Evolutionary conservation across 2,329 filamentous ascomycete species (phyloP).

Genomic region (Xylaria sp.): DNA sequence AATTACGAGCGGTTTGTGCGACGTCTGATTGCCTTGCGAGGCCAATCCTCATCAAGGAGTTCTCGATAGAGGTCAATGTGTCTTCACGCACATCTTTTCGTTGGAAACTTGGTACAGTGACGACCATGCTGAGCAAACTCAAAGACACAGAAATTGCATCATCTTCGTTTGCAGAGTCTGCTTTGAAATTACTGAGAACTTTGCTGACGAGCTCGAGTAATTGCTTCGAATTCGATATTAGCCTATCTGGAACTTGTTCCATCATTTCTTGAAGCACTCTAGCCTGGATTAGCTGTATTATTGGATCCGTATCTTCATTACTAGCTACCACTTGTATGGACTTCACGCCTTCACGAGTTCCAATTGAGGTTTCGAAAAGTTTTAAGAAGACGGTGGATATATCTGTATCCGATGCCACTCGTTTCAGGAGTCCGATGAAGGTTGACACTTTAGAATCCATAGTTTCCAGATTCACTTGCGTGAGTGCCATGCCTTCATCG

Average conservation of each 20-base stretch:
- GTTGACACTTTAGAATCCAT: conserved; percentile 55
- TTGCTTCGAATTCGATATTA: conserved; percentile 68
- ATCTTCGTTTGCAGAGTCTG: conserved; percentile 51
- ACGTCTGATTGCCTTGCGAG: conserved; percentile 47
- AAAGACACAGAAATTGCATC: conserved; percentile 60
- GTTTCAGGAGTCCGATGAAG: conserved; percentile 56
- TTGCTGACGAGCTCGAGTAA: conserved; percentile 68
- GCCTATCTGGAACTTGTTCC: conserved; percentile 64
- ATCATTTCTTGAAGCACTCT: conserved; percentile 71
- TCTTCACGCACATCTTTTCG: conserved; percentile 51
- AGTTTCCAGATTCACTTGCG: conserved; percentile 48
- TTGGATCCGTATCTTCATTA: conserved; percentile 43
- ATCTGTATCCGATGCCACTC: conserved; percentile 59
- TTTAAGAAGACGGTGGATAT: conserved; percentile 65
- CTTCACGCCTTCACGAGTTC: conserved; percentile 31
- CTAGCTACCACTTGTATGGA: conserved; percentile 40
- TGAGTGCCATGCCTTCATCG: conserved; percentile 8
- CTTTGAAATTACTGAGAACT: conserved; percentile 57
- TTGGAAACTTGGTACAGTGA: conserved; percentile 63
- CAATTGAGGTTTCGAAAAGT: conserved; percentile 64
- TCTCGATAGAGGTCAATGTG: conserved; percentile 53
- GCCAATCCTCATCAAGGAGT: conserved; percentile 53
- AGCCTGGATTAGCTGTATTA: conserved; percentile 60
- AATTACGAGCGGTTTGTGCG: conserved; percentile 60
- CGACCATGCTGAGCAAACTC: conserved; percentile 65